phyloP scores from a whole-genome alignment of 1,139 yeast genomes.

The Yamadazyma mexicana region DNA sequence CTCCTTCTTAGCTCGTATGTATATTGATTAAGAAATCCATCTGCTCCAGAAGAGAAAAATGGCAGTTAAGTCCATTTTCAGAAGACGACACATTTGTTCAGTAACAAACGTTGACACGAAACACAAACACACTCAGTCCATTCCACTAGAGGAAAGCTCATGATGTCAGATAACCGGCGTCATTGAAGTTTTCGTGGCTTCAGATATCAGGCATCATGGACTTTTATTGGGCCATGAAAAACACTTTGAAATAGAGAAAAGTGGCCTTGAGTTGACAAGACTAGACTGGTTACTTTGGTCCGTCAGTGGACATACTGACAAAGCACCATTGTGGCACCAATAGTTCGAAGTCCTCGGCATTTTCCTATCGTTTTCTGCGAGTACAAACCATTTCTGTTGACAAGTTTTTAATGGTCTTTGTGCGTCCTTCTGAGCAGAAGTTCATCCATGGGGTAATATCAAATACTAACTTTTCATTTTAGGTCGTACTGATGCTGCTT shows the following conservation, averaged over 20 bases:
- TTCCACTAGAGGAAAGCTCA: neutral
- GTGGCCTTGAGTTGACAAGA: slow-evolving; percentile 9
- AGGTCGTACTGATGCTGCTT: slow-evolving; percentile 98
- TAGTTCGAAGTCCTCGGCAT: slow-evolving; percentile 7
- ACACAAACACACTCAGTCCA: neutral
- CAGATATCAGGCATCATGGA: slow-evolving; percentile 1
- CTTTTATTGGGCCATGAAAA: neutral
- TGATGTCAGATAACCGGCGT: slow-evolving; percentile 3
- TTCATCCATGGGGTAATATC: neutral
- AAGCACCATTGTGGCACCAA: neutral
- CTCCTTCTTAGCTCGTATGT: slow-evolving; percentile 99
- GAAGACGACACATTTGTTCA: slow-evolving; percentile 1
- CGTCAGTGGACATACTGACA: slow-evolving; percentile 16
- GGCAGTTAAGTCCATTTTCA: neutral
- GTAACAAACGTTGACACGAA: neutral
- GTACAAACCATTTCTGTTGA: slow-evolving; percentile 44
- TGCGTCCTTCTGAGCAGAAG: slow-evolving; percentile 66
- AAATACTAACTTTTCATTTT: slow-evolving; percentile 30
- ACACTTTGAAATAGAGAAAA: no score
- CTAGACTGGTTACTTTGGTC: neutral
- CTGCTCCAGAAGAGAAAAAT: no score
- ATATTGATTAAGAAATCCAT: slow-evolving; percentile 13
- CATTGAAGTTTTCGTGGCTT: slow-evolving; percentile 1
- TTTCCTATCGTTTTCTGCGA: slow-evolving; percentile 50
- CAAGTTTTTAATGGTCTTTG: no score